These are phyloP conservation scores for Zea luxurians DNA, from an alignment of 176 grass and related monocot genomes.

Conservation along the genomic window DNA sequence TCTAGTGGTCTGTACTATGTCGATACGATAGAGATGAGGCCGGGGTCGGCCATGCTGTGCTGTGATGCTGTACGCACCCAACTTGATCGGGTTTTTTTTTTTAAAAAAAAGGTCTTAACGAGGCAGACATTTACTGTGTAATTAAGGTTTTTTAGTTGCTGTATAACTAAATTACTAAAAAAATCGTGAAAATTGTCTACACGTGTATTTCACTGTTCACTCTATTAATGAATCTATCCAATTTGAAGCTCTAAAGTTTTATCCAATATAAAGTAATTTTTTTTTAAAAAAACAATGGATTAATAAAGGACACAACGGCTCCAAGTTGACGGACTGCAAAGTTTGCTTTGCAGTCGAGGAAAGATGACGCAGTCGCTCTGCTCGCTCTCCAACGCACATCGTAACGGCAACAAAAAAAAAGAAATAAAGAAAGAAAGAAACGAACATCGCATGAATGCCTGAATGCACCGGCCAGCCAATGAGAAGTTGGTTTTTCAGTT, in stretches of 20 bases:
- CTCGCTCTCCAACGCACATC: conserved; percentile 10
- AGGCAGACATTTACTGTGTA: too few relatives aligned
- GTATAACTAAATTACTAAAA: too few relatives aligned
- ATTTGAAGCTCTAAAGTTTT: too few relatives aligned
- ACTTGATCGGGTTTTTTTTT: background rate
- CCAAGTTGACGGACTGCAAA: conserved; percentile 36
- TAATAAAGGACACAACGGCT: conserved; percentile 18
- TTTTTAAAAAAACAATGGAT: background rate
- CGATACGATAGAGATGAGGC: background rate
- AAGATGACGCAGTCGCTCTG: background rate
- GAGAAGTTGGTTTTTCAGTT: background rate
- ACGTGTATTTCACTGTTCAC: too few relatives aligned
- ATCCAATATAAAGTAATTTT: background rate
- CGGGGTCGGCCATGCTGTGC: background rate
- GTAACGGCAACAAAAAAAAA: background rate
- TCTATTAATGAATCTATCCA: too few relatives aligned
- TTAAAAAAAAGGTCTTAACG: too few relatives aligned
- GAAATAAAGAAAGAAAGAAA: background rate
- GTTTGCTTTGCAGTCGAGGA: background rate
- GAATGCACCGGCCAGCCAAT: conserved; percentile 2
- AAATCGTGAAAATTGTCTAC: too few relatives aligned
- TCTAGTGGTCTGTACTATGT: too few relatives aligned
- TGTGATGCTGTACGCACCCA: background rate
- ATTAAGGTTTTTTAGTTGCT: too few relatives aligned
- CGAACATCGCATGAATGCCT: conserved; percentile 7